Base-by-base conservation (phyloP, 768 basidiomycete genomes). In the Suillus weaverae region DNA sequence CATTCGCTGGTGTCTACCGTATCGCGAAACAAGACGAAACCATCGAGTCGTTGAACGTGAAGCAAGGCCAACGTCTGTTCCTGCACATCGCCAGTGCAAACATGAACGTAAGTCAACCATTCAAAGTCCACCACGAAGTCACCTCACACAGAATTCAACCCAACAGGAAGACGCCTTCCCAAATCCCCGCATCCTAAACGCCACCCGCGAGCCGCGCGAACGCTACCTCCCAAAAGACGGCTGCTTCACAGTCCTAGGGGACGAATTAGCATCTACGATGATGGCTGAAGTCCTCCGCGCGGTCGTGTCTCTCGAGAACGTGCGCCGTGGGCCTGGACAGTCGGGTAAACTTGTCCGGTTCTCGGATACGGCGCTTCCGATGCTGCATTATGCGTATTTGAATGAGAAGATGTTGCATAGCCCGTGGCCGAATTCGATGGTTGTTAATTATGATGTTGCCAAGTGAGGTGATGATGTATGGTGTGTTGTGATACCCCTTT, bases 381-480 rank as follows among this genome's bases (percentile, higher is more conserved):
- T 85, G 55, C 74, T 86, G 30, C 77, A 77, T 11, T 83, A 83
- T 69, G 79, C 81, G 62, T 92, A 91, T 73, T 77, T 93, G 65
- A 82, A 85, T 64, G 69, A 72, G 1, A 73, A 79, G 1, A 82
- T 86, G 69, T 62, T 77, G n/a, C 77, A 83, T 13, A 79, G 79
- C 5, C 85, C 89, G 20, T 92, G 90, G 90, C 89, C 91, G 0
- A 84, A 83, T 8, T 85, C 86, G 2, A 77, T 93, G 83, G 77
- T 86, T 33, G 70, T 92, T 41, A 78, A 86, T 79, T 76, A 76
- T 22, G 75, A 76, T 60, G 50, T 22, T 30, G 41, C 74, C 53
- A 62, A 64, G 56, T 75, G 69, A 76, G 4, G 43, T 35, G 35
- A n/a, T 43, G 35, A 9, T 36, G 8, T 36, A 8, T 43, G 5